Conservation (phyloP, 495 filamentous ascomycete species). For the Penicillium desertorum region DNA sequence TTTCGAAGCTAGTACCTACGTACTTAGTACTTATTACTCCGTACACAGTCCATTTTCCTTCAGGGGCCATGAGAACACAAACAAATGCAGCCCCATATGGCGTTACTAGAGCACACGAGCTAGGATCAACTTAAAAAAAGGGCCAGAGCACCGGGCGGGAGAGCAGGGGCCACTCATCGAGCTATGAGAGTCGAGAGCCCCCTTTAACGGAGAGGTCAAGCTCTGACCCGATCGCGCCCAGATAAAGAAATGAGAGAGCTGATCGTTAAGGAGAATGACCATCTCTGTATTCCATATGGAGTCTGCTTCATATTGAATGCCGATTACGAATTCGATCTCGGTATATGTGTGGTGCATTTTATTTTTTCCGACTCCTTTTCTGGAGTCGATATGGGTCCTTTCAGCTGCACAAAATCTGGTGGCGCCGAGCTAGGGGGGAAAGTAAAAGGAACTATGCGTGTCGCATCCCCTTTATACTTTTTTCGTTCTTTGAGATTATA, state of each 20-base stretch:
- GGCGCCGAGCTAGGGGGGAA: constrained; percentile 12
- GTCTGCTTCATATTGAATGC: constrained; percentile 11
- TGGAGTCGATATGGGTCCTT: constrained; percentile 21
- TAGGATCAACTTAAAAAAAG: constrained; percentile 16
- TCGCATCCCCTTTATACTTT: not conserved
- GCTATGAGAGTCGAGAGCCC: constrained; percentile 13
- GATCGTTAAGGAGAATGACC: constrained; percentile 13
- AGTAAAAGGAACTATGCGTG: not conserved
- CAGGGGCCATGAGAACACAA: constrained; percentile 9
- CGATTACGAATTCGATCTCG: constrained; percentile 2
- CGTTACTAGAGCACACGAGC: constrained; percentile 21
- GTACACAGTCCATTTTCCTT: not conserved
- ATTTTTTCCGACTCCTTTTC: constrained; percentile 19
- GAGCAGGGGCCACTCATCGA: constrained; percentile 25
- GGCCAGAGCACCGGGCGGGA: not conserved
- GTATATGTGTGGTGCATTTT: not conserved
- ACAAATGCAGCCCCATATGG: constrained; percentile 7
- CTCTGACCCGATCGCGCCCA: constrained; percentile 18
- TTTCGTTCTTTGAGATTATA: not conserved
- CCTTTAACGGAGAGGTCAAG: constrained; percentile 19
- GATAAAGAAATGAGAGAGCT: constrained; percentile 23
- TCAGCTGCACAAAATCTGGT: constrained; percentile 22
- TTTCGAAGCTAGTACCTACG: too few relatives aligned
- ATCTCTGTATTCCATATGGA: not conserved
- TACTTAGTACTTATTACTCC: too few relatives aligned